Base-by-base conservation (phyloP, 1,139 yeast species). In the Candida smagusa region DNA sequence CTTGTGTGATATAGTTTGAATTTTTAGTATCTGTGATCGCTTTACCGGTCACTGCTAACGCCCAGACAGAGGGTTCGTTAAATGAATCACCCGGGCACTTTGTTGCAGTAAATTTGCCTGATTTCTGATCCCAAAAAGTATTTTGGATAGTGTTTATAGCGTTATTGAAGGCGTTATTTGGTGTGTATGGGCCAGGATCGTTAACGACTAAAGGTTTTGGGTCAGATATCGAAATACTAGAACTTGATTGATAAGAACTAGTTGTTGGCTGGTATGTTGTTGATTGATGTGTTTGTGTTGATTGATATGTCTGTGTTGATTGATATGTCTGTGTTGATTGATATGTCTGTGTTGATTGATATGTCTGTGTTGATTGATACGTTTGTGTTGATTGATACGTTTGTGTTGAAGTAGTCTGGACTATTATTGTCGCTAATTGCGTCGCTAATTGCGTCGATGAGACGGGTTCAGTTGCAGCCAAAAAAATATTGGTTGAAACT, bases 21-120 rank as follows among this genome's bases (percentile, higher is more conserved):
- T 45, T 41, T 24, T 28, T 25, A 8, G 34, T 26, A 25, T 37
- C 41, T 5, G 44, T 33, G 9, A 47, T 32, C 9, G 50, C 50
- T 22, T 31, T 43, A 3, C 45, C 46, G 6, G 50, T 39, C 4
- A 46, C 48, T 7, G 50, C 50, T 28, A 45, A 29, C 6, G 42
- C 38, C 48, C 49, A 46, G 3, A 42, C 35, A 12, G 44, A 38
- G 5, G 50, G 45, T 9, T 22, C 31, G 13, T 11, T 28, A 19
- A 40, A 43, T 5, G 26, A 19, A 7, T 21, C 28, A 13, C 33
- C 34, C 16, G 19, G 42, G 24, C 48, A 47, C 12, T 37, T 31
- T 9, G 30, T 24, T 13, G 38, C 43, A 16, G 37, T 34, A 34
- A 45, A 41, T 2, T 44, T 25, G 13, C 34, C 22, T 9, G 39